Conservation (phyloP, 2,329 filamentous ascomycete species). For the Beauveria bassiana region DNA sequence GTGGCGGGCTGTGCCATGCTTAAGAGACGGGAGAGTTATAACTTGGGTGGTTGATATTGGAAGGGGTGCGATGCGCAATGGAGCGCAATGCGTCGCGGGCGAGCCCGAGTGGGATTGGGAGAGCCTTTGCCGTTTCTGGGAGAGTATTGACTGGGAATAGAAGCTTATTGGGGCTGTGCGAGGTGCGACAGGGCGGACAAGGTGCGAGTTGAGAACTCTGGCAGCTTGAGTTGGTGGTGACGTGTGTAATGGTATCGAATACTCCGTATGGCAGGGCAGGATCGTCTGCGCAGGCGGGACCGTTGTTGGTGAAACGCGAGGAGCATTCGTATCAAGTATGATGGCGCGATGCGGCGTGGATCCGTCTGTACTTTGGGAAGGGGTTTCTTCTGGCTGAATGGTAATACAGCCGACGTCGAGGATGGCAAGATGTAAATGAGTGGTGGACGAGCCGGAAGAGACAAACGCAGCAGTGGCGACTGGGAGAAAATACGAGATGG, state of each 20-base stretch:
- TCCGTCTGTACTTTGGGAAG: not conserved
- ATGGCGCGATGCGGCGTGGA: conserved; percentile 3
- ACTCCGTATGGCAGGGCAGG: not conserved
- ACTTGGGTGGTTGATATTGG: not conserved
- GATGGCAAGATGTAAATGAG: not conserved
- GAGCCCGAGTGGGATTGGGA: not conserved
- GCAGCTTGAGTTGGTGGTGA: not conserved
- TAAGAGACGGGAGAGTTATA: not conserved
- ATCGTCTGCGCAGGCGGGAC: not conserved
- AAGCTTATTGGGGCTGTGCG: not conserved
- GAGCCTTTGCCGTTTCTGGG: not conserved
- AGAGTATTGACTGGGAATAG: not conserved
- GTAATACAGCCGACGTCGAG: not conserved
- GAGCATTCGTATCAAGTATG: not conserved
- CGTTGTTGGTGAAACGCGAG: not conserved
- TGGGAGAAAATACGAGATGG: not conserved
- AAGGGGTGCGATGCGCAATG: not conserved
- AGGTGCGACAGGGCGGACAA: not conserved
- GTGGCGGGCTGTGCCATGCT: conserved; percentile 14
- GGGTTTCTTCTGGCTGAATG: not conserved
- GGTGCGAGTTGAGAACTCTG: not conserved
- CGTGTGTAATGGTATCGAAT: not conserved
- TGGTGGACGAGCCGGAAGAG: not conserved
- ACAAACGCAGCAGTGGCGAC: not conserved
- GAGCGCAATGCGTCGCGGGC: not conserved